Conservation (phyloP, 257 asterid genomes). For the Nicotiana tomentosiformis region DNA sequence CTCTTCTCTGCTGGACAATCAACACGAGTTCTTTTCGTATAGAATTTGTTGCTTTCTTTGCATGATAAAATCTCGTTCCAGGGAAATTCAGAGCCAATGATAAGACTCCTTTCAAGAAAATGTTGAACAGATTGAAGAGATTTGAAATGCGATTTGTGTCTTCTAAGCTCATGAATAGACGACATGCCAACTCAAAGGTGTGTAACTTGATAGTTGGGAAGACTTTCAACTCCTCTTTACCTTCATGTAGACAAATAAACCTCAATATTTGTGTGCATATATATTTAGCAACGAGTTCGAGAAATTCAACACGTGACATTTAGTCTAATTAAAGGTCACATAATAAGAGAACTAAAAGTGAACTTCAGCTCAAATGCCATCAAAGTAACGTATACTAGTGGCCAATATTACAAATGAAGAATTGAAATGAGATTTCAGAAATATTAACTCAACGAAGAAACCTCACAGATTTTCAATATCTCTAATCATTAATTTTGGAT, state of each 20-base stretch:
- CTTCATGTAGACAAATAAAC: slow-evolving; percentile 11
- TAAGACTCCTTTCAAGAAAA: slow-evolving; percentile 57
- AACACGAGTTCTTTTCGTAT: slow-evolving; percentile 36
- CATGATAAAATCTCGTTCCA: slow-evolving; percentile 54
- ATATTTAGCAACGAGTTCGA: neutral
- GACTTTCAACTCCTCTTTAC: slow-evolving; percentile 41
- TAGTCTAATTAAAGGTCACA: no score
- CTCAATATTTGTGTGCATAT: neutral
- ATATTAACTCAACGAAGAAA: no score
- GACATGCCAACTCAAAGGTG: slow-evolving; percentile 70
- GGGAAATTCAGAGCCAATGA: slow-evolving; percentile 57
- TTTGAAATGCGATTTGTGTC: slow-evolving; percentile 36
- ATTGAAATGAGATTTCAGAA: no score
- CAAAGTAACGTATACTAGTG: no score
- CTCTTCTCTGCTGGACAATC: slow-evolving; percentile 50
- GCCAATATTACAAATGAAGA: no score
- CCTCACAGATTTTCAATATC: no score
- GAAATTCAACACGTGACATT: no score
- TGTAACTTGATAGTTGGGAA: slow-evolving; percentile 47
- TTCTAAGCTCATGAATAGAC: slow-evolving; percentile 68
- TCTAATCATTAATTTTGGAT: no score
- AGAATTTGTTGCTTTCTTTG: slow-evolving; percentile 40
- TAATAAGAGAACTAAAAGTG: no score
- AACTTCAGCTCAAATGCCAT: no score
- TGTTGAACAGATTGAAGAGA: slow-evolving; percentile 48